Base-by-base conservation (phyloP, 768 basidiomycete species). In the Kwoniella heveanensis region DNA sequence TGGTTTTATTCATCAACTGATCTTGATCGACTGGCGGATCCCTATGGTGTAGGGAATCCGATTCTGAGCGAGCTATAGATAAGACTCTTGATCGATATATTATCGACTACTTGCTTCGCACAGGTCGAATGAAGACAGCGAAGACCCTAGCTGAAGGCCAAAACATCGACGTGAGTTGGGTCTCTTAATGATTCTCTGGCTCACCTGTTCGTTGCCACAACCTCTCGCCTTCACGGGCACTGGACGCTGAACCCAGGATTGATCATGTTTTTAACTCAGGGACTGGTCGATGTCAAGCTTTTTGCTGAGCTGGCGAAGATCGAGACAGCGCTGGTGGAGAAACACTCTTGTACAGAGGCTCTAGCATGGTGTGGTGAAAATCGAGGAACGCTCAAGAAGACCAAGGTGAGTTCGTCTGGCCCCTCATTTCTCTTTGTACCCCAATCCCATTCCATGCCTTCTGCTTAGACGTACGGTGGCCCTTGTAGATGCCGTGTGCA, bases 331-430 rank as follows among this genome's bases (percentile, higher is more conserved):
- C 84, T 99, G 44, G 78, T 83, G 6, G 82, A 82, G 27, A 87
- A 90, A 65, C 73, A 76, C 30, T 90, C 88, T 66, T 94, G 92
- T 68, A 84, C 88, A 6, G 92, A 96, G 80, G 95, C 95, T 15
- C 83, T 99, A 50, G 84, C 86, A 21, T 99, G 95, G 95, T 97
- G 93, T 72, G 92, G 87, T 66, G 96, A 99, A 83, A 97, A 99
- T 81, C 89, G 94, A 78, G 86, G 87, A 29, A 90, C 91, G 13
- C 84, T 99, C 65, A 87, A 91, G 56, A 98, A 97, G 83, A 86
- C 88, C 75, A 94, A 91, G 85, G 94, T 88, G 52, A 57, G 77
- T 65, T 47, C 46, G n/a, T n/a, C n/a, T n/a, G n/a, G n/a, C n/a
- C n/a, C n/a, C n/a, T n/a, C n/a, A n/a, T n/a, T n/a, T n/a, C n/a